Conservation (phyloP, 345 rosid species). For the Citrus mangshanensis region DNA sequence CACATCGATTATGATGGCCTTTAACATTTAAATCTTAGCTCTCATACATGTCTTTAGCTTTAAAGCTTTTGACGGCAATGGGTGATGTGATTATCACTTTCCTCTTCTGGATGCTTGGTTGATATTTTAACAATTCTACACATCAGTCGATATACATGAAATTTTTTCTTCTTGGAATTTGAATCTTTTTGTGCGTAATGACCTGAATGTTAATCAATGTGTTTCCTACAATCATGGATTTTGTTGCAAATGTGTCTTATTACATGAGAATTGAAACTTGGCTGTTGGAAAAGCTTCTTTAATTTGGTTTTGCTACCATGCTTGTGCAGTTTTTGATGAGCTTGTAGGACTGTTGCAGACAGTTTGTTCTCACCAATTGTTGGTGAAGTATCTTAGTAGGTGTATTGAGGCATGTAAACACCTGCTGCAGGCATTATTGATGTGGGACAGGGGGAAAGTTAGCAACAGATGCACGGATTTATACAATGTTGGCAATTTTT, state of each 20-base stretch:
- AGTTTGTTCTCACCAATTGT: background rate
- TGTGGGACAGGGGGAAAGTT: background rate
- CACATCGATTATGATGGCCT: too few species aligned
- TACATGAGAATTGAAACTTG: background rate
- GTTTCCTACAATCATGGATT: background rate
- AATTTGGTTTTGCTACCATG: background rate
- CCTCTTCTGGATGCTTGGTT: background rate
- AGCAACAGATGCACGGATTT: background rate
- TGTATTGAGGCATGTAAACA: background rate
- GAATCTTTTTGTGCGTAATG: background rate
- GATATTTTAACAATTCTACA: background rate
- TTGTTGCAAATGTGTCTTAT: background rate
- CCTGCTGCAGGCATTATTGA: background rate
- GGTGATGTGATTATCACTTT: background rate
- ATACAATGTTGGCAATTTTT: background rate
- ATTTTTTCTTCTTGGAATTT: background rate
- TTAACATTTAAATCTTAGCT: background rate
- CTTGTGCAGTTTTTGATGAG: background rate
- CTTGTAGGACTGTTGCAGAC: background rate
- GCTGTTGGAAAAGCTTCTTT: background rate
- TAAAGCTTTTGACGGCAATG: background rate
- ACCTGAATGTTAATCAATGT: background rate
- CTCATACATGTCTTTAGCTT: background rate
- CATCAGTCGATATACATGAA: background rate
- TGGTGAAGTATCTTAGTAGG: background rate